These are phyloP conservation scores for Thelephora ganbajun DNA, from an alignment of 768 basidiomycete species.

Conservation along the genomic window DNA sequence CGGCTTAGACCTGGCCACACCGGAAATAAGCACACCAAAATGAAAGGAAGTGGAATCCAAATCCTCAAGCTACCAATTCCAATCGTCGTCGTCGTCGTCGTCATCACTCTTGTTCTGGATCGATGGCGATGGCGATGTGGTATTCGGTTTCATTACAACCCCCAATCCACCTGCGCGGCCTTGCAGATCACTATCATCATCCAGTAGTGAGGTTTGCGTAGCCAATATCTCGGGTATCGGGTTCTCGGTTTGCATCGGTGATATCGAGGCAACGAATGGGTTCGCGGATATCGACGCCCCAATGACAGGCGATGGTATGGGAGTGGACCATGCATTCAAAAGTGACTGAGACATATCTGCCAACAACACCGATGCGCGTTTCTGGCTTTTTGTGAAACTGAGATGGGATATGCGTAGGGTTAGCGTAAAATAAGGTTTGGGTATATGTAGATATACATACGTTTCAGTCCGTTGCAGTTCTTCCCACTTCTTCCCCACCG, in stretches of 20 bases:
- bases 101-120: too few species aligned
- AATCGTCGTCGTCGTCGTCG: constrained; percentile 35
- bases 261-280: constrained; percentile 8
- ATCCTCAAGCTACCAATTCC: constrained; percentile 36
- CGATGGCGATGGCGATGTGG: constrained; percentile 11
- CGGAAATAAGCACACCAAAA: too few species aligned
- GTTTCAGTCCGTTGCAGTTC: constrained; percentile 39
- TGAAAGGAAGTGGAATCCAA: too few species aligned
- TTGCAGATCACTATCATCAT: constrained; percentile 21
- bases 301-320: constrained; percentile 19
- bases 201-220: constrained; percentile 21
- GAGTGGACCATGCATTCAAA: constrained; percentile 30
- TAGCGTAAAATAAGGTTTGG: neutral
- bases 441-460: constrained; percentile 24
- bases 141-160: constrained; percentile 21
- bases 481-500: constrained; percentile 45
- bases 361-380: constrained; percentile 52
- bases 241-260: neutral
- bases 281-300: neutral
- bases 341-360: constrained; percentile 51
- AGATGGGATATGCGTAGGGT: constrained; percentile 1
- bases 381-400: constrained; percentile 56
- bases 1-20: too few species aligned
- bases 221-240: constrained; percentile 10
- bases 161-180: constrained; percentile 14